Percentiles rank a stretch among this genome's conserved stretches.
These are phyloP conservation scores for Asterella californica DNA, from an alignment of 225 moss, liverwort and hornwort genomes.

Conservation along the genomic window DNA sequence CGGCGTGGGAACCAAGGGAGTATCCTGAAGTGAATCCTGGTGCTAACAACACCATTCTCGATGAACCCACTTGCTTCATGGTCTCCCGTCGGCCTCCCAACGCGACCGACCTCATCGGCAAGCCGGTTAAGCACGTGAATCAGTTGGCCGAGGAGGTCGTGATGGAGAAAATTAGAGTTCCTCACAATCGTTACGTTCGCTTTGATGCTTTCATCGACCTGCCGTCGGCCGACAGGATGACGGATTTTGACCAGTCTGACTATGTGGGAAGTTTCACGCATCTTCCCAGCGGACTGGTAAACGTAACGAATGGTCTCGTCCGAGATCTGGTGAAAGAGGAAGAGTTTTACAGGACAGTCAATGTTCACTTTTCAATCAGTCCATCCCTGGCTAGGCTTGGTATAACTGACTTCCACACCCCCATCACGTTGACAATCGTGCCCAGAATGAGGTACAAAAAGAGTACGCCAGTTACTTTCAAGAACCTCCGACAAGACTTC, in stretches of 20 bases:
- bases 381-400: neutral
- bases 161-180: constrained; percentile 35
- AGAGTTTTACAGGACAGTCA: neutral
- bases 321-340: neutral
- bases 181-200: constrained; percentile 22
- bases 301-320: no score
- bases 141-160: constrained; percentile 30
- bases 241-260: neutral
- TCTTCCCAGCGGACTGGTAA: neutral
- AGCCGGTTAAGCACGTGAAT: constrained; percentile 9
- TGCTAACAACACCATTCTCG: neutral
- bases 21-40: neutral
- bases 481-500: neutral
- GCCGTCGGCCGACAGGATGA: constrained; percentile 29
- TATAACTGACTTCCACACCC: neutral
- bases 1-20: constrained; percentile 9
- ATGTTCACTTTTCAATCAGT: neutral
- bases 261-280: neutral
- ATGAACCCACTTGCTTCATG: neutral
- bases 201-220: constrained; percentile 48
- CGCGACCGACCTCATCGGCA: constrained; percentile 9
- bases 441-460: neutral
- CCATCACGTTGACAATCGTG: neutral
- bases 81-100: constrained; percentile 7
- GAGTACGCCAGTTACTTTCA: neutral